Evolutionary conservation across 768 basidiomycete species (phyloP).

Genomic region (Auriscalpium vulgare): DNA sequence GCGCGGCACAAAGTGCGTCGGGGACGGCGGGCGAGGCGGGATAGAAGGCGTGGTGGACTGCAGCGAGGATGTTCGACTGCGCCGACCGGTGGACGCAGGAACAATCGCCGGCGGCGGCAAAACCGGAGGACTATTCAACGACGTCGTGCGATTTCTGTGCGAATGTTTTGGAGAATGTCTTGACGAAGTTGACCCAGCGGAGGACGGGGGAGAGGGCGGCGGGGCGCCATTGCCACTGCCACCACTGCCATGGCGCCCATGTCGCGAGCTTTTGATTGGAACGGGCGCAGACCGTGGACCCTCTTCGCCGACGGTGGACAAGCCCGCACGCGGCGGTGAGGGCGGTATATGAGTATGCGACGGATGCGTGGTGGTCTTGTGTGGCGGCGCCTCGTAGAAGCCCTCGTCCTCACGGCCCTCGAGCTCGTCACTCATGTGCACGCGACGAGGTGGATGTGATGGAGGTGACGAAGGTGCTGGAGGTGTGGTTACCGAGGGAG

Average conservation of each 20-base stretch:
- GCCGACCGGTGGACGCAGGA: not conserved
- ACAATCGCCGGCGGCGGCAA: not conserved
- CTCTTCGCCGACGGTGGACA: not conserved
- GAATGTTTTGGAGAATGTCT: not conserved
- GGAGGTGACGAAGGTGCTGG: not conserved
- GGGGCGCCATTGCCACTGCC: not conserved
- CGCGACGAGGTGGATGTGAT: constrained; percentile 10
- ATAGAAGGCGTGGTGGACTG: not conserved
- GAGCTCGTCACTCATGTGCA: constrained; percentile 37
- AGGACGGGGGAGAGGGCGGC: constrained; percentile 1
- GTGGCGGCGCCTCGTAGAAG: constrained; percentile 14
- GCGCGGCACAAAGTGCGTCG: constrained; percentile 6
- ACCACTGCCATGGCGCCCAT: not conserved
- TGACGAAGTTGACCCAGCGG: constrained; percentile 1
- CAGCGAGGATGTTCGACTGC: not conserved
- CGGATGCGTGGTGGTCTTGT: constrained; percentile 7
- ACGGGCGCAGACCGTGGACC: constrained; percentile 2
- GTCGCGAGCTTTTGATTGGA: not conserved
- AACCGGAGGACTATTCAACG: not conserved
- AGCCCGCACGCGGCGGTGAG: not conserved
- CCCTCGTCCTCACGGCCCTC: constrained; percentile 27
- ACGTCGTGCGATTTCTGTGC: not conserved
- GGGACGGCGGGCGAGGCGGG: constrained; percentile 8
- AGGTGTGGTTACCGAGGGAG: not conserved
- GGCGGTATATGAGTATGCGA: not conserved